A percentile compares a stretch with the other conserved stretches of the same genome.
phyloP scores from a whole-genome alignment of 2,329 filamentous ascomycete genomes.

The Ceratocystiopsis sp. region DNA sequence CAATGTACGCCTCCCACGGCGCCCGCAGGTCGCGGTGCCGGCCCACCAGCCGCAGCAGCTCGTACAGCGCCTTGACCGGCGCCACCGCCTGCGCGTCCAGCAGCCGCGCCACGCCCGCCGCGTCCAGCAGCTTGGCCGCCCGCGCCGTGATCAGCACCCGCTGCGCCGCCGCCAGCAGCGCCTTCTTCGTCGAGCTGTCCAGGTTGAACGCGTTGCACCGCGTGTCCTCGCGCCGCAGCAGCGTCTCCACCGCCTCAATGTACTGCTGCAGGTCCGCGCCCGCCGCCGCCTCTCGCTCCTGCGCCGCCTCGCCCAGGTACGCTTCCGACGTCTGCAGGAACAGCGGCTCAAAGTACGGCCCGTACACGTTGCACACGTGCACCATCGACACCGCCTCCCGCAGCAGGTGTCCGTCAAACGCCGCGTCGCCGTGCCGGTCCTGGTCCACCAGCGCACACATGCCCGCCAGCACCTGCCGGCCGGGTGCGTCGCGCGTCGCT shows the following conservation, averaged over 20 bases:
- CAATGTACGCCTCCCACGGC: conserved; percentile 68
- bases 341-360: conserved; percentile 57
- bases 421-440: conserved; percentile 42
- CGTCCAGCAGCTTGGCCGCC: conserved; percentile 46
- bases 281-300: conserved; percentile 37
- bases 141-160: conserved; percentile 52
- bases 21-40: conserved; percentile 53
- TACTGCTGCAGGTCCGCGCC: conserved; percentile 52
- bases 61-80: conserved; percentile 61
- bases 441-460: conserved; percentile 60
- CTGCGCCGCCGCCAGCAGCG: conserved; percentile 58
- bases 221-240: conserved; percentile 56
- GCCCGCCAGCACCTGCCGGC: conserved; percentile 30
- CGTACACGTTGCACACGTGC: conserved; percentile 70
- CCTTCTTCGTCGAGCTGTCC: conserved; percentile 65
- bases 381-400: conserved; percentile 66
- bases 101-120: conserved; percentile 52
- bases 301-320: conserved; percentile 56
- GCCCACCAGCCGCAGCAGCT: conserved; percentile 53
- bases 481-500: conserved; percentile 12
- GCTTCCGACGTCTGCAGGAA: conserved; percentile 50
- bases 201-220: conserved; percentile 70
- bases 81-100: conserved; percentile 52
- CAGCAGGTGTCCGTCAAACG: conserved; percentile 49
- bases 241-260: conserved; percentile 47